phyloP scores from a whole-genome alignment of 2,329 filamentous ascomycete species.

The Emericellopsis atlantica region DNA sequence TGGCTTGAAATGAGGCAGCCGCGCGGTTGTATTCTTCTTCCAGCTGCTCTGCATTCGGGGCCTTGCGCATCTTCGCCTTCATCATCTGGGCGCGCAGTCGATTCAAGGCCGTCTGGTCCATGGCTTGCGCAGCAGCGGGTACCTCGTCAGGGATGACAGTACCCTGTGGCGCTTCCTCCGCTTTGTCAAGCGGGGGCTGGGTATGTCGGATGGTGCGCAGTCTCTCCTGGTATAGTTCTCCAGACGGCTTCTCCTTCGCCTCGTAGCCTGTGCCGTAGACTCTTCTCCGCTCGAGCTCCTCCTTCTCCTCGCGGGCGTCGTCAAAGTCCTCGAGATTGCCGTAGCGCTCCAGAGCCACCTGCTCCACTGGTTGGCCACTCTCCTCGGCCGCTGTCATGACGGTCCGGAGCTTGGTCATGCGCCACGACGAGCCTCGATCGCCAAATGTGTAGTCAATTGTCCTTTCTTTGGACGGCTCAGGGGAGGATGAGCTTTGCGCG shows the following conservation, averaged over 20 bases:
- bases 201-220: conserved; percentile 40
- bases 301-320: conserved; percentile 82
- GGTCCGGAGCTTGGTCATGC: conserved; percentile 86
- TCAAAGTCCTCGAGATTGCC: conserved; percentile 78
- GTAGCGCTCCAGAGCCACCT: conserved; percentile 71
- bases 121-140: conserved; percentile 16
- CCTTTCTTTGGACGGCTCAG: conserved; percentile 20
- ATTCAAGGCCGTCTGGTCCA: conserved; percentile 76
- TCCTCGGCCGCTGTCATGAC: conserved; percentile 74
- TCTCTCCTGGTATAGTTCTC: conserved; percentile 73
- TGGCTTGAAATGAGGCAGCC: conserved; percentile 43
- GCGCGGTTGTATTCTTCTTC: conserved; percentile 77
- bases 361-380: conserved; percentile 59
- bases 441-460: conserved; percentile 72
- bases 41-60: conserved; percentile 61
- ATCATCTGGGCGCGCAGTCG: conserved; percentile 87
- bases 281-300: conserved; percentile 73
- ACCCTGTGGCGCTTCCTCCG: conserved; percentile 34
- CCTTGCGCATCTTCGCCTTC: conserved; percentile 79
- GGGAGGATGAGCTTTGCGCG: neutral
- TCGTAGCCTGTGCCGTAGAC: conserved; percentile 79
- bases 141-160: conserved; percentile 41
- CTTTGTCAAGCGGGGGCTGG: neutral
- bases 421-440: conserved; percentile 82
- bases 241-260: conserved; percentile 75